phyloP scores from a whole-genome alignment of 176 grass and related monocot species.

The Ensete ventricosum region DNA sequence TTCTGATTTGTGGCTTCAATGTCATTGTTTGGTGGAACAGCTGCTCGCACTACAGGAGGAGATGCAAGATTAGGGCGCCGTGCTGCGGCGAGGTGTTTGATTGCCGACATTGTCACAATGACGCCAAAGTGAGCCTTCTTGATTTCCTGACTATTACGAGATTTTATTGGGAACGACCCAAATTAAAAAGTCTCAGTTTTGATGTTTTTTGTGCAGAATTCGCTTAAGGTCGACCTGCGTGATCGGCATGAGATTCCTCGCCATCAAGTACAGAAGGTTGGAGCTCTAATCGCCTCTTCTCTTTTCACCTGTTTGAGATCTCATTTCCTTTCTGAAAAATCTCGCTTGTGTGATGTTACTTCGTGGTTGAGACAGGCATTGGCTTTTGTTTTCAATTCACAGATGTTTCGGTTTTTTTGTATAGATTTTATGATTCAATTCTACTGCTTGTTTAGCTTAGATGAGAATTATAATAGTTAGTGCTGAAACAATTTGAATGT shows the following conservation, averaged over 20 bases:
- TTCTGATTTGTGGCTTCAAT: neutral
- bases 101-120: conserved; percentile 89
- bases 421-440: no score
- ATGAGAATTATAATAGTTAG: no score
- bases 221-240: conserved; percentile 35
- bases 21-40: conserved; percentile 22
- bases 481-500: neutral
- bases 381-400: no score
- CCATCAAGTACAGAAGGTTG: conserved; percentile 50
- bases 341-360: no score
- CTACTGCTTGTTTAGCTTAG: no score
- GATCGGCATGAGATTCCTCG: conserved; percentile 67
- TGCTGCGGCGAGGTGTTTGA: conserved; percentile 75
- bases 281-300: neutral
- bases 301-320: neutral
- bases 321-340: neutral
- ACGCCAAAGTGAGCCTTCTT: conserved; percentile 42
- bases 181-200: neutral
- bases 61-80: conserved; percentile 61
- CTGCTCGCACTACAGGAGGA: conserved; percentile 57
- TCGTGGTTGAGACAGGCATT: no score
- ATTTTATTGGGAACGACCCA: neutral
- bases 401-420: no score
- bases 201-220: conserved; percentile 37
- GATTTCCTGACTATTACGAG: neutral